These are phyloP conservation scores for Sanghuangporus baumii DNA, from an alignment of 1,284 basidiomycete species.

Conservation along the genomic window DNA sequence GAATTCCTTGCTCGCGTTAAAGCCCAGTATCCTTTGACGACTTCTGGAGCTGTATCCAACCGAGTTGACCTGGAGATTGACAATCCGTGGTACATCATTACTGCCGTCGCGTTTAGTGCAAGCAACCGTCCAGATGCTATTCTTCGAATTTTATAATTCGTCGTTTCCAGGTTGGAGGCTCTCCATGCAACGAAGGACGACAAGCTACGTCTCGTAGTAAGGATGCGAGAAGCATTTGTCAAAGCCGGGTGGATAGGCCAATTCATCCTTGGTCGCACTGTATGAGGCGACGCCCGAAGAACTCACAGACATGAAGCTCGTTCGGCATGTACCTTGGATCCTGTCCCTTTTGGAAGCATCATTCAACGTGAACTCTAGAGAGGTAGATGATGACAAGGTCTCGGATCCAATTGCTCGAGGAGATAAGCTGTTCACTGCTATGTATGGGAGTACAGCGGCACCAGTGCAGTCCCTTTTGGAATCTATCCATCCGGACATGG, in stretches of 20 bases:
- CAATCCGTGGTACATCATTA: slow-evolving; percentile 53
- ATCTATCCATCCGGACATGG: slow-evolving; percentile 23
- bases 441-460: slow-evolving; percentile 19
- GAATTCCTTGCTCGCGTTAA: slow-evolving; percentile 23
- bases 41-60: not conserved
- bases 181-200: slow-evolving; percentile 28
- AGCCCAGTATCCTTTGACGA: slow-evolving; percentile 21
- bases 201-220: slow-evolving; percentile 37
- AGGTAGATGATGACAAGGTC: slow-evolving; percentile 15
- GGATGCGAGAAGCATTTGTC: slow-evolving; percentile 50
- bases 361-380: slow-evolving; percentile 1
- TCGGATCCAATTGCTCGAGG: slow-evolving; percentile 9
- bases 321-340: slow-evolving; percentile 30
- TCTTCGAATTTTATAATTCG: slow-evolving; percentile 45
- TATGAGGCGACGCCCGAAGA: slow-evolving; percentile 37
- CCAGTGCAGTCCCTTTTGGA: slow-evolving; percentile 16
- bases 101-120: slow-evolving; percentile 48
- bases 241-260: slow-evolving; percentile 44
- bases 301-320: slow-evolving; percentile 31
- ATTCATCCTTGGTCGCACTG: slow-evolving; percentile 40
- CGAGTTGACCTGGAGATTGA: slow-evolving; percentile 8
- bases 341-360: not conserved
- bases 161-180: slow-evolving; percentile 34
- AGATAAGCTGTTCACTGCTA: slow-evolving; percentile 10
- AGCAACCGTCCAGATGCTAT: slow-evolving; percentile 51